phyloP scores from a whole-genome alignment of 768 basidiomycete genomes.

The Suillus fuscotomentosus region DNA sequence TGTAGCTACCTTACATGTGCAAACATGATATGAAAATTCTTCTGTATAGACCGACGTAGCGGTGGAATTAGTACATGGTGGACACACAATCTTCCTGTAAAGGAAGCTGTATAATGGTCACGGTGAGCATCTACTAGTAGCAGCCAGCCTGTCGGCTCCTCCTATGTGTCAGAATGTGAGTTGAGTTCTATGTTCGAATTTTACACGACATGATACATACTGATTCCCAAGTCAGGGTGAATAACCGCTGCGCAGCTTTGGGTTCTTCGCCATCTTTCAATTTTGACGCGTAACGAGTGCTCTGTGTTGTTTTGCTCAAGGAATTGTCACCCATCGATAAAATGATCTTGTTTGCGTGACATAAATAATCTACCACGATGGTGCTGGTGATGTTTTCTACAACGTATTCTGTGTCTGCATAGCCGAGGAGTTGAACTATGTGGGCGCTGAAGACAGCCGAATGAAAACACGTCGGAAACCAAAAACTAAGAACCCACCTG shows the following conservation, averaged over 20 bases:
- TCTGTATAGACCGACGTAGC: constrained; percentile 74
- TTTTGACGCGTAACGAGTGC: too few relatives aligned
- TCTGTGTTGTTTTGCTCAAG: too few relatives aligned
- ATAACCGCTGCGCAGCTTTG: constrained; percentile 66
- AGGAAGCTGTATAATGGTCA: constrained; percentile 1
- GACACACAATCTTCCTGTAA: constrained; percentile 74
- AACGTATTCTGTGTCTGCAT: too few relatives aligned
- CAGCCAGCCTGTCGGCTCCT: constrained; percentile 91
- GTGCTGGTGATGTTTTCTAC: too few relatives aligned
- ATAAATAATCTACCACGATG: too few relatives aligned
- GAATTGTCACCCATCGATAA: too few relatives aligned
- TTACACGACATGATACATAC: constrained; percentile 39
- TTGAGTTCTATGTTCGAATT: neutral
- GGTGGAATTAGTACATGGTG: constrained; percentile 69
- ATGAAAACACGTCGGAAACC: too few relatives aligned
- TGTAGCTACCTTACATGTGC: constrained; percentile 89
- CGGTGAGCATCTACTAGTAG: too few relatives aligned
- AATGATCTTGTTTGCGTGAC: too few relatives aligned
- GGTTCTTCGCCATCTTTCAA: neutral
- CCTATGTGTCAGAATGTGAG: constrained; percentile 45
- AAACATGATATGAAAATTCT: constrained; percentile 84
- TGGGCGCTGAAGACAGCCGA: too few relatives aligned
- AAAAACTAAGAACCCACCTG: too few relatives aligned
- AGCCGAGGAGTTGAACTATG: too few relatives aligned
- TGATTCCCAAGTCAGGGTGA: constrained; percentile 94